These are phyloP conservation scores for Phaeosphaeriaceae sp. DNA, from an alignment of 2,329 filamentous ascomycete genomes.

Conservation along the genomic window DNA sequence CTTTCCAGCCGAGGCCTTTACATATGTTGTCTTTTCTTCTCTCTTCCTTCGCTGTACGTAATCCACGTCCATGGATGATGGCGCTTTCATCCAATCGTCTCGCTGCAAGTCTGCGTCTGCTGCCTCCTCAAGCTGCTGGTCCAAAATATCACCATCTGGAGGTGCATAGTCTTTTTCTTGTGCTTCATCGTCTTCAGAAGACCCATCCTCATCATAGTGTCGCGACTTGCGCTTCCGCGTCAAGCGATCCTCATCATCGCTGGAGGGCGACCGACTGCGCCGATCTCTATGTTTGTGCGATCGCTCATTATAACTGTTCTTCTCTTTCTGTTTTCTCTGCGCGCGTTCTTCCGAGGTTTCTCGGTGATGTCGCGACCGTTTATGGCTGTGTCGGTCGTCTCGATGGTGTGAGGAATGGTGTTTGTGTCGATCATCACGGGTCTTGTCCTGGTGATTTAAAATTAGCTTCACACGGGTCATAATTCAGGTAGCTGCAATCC, in stretches of 20 bases:
- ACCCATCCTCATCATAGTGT: slow-evolving; percentile 41
- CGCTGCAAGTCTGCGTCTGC: slow-evolving; percentile 61
- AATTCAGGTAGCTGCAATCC: not conserved
- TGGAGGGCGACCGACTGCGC: slow-evolving; percentile 34
- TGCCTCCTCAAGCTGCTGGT: slow-evolving; percentile 49
- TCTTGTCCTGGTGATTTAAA: slow-evolving; percentile 32
- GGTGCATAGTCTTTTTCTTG: slow-evolving; percentile 54
- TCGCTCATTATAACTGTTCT: slow-evolving; percentile 44
- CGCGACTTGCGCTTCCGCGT: slow-evolving; percentile 41
- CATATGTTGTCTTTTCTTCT: slow-evolving; percentile 51
- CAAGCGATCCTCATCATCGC: slow-evolving; percentile 43
- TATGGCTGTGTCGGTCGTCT: slow-evolving; percentile 62
- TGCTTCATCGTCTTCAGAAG: slow-evolving; percentile 39
- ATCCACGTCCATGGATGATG: slow-evolving; percentile 81
- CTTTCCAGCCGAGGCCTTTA: slow-evolving; percentile 56
- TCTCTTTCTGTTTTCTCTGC: slow-evolving; percentile 53
- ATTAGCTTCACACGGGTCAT: not conserved
- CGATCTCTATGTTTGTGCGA: slow-evolving; percentile 42
- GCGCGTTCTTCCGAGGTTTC: slow-evolving; percentile 48
- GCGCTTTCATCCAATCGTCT: slow-evolving; percentile 94
- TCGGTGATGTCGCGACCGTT: slow-evolving; percentile 65
- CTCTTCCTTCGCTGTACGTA: slow-evolving; percentile 72
- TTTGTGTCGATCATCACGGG: slow-evolving; percentile 52
- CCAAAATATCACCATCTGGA: slow-evolving; percentile 53
- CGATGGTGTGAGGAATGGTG: slow-evolving; percentile 54